Evolutionary conservation across 2,329 filamentous ascomycete genomes (phyloP).

Genomic region (Chrysosphaeria jannelii): DNA sequence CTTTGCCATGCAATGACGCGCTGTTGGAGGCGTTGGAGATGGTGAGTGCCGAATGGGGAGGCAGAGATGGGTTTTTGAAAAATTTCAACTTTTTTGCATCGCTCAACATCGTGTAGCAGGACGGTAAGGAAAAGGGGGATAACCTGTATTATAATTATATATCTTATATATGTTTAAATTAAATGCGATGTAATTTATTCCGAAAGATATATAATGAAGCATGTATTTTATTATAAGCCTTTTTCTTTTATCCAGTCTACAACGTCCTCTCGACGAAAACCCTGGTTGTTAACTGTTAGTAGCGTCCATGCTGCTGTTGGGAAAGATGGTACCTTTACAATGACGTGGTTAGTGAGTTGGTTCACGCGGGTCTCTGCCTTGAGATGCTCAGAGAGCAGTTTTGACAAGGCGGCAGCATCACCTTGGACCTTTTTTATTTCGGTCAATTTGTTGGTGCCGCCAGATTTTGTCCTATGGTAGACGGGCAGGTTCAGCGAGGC

Average conservation of each 20-base stretch:
- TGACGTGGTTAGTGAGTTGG: slow-evolving; percentile 38
- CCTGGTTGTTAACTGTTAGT: not conserved
- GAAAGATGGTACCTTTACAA: slow-evolving; percentile 33
- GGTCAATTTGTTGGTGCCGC: slow-evolving; percentile 48
- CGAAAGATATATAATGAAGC: too few species aligned
- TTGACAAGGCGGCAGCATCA: slow-evolving; percentile 28
- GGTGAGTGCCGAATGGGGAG: slow-evolving; percentile 23
- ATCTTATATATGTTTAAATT: too few species aligned
- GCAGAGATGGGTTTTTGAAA: slow-evolving; percentile 33
- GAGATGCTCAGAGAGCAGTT: slow-evolving; percentile 30
- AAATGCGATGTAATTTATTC: too few species aligned
- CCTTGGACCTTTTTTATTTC: slow-evolving; percentile 55
- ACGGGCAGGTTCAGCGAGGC: slow-evolving; percentile 40
- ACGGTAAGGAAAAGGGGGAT: slow-evolving; percentile 1
- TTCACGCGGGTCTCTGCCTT: slow-evolving; percentile 22
- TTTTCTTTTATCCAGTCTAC: slow-evolving; percentile 1
- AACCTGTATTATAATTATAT: slow-evolving; percentile 2
- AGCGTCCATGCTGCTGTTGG: not conserved
- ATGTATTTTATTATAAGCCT: slow-evolving; percentile 1
- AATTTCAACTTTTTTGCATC: slow-evolving; percentile 34
- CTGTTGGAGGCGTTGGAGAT: slow-evolving; percentile 37
- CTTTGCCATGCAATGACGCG: slow-evolving; percentile 34
- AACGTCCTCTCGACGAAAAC: slow-evolving; percentile 1
- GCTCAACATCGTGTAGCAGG: slow-evolving; percentile 11
- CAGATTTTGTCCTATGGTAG: slow-evolving; percentile 43